phyloP scores from a whole-genome alignment of 164 flowering plant genomes.

The Nelumbo lutea region DNA sequence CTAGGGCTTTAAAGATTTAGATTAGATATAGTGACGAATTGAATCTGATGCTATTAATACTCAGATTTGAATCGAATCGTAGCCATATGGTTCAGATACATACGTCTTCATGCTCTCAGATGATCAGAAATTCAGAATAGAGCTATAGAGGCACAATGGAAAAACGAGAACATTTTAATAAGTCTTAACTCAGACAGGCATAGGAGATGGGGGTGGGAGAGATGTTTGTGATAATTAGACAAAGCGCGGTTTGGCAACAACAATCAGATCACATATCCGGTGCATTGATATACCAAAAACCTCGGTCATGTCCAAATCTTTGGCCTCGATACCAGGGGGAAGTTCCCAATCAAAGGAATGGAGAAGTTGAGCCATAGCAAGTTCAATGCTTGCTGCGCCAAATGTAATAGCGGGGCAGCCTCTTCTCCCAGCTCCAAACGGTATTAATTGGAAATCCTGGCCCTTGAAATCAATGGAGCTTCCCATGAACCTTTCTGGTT shows the following conservation, averaged over 20 bases:
- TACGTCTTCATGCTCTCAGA: too few species aligned
- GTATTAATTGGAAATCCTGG: conserved; percentile 38
- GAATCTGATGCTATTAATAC: too few species aligned
- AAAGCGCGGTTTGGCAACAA: conserved; percentile 32
- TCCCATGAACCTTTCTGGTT: conserved; percentile 49
- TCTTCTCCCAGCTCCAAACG: conserved; percentile 56
- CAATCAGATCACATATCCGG: conserved; percentile 22
- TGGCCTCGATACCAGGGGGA: conserved; percentile 27
- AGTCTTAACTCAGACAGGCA: too few species aligned
- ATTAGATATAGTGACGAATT: too few species aligned
- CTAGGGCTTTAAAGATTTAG: too few species aligned
- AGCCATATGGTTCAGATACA: too few species aligned
- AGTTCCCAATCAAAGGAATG: conserved; percentile 52
- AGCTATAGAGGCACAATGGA: too few species aligned
- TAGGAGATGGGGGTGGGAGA: too few species aligned
- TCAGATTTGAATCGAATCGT: too few species aligned
- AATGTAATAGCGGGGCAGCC: conserved; percentile 46
- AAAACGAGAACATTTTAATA: too few species aligned
- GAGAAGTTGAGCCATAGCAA: conserved; percentile 51
- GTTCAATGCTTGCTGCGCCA: conserved; percentile 34
- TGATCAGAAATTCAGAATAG: too few species aligned
- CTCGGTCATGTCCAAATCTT: conserved; percentile 46
- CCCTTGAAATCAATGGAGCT: conserved; percentile 41
- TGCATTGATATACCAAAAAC: conserved; percentile 46
- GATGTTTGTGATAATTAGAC: neutral